Evolutionary conservation across 768 basidiomycete species (phyloP).

Genomic region (Tremella yokohamensis): DNA sequence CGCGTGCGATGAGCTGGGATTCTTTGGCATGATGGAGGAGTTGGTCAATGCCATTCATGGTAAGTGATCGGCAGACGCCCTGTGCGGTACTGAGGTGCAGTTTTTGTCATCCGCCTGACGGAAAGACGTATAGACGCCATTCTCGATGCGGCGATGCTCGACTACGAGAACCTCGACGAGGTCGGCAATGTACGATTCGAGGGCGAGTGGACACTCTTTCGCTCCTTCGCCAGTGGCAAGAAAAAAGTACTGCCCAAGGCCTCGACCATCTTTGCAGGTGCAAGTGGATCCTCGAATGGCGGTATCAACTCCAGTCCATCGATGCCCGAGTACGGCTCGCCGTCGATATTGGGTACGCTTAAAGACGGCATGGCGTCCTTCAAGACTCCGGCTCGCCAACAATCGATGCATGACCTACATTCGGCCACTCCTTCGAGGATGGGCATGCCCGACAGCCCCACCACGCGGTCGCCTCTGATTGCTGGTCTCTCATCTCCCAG

Average conservation of each 20-base stretch:
- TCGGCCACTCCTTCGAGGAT: not conserved
- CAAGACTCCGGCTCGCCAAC: conserved; percentile 9
- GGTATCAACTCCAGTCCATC: conserved; percentile 13
- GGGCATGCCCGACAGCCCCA: not conserved
- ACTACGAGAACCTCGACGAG: conserved; percentile 69
- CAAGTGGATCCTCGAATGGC: conserved; percentile 3
- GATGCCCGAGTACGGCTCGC: conserved; percentile 18
- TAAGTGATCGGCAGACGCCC: conserved; percentile 49
- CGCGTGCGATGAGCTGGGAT: conserved; percentile 76
- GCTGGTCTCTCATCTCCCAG: conserved; percentile 15
- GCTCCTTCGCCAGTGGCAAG: conserved; percentile 51
- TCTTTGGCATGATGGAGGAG: conserved; percentile 82
- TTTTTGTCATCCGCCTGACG: conserved; percentile 88
- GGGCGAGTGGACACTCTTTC: conserved; percentile 73
- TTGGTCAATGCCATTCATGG: conserved; percentile 92
- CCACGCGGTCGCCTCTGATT: conserved; percentile 9
- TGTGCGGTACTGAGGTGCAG: conserved; percentile 53
- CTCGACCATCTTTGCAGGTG: conserved; percentile 9
- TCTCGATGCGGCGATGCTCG: conserved; percentile 75
- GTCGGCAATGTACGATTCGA: conserved; percentile 85
- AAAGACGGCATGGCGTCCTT: conserved; percentile 12
- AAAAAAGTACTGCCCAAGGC: conserved; percentile 36
- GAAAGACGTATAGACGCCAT: conserved; percentile 84
- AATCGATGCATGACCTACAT: conserved; percentile 27
- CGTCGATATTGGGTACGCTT: conserved; percentile 14